Percentiles rank a stretch among this genome's conserved stretches.
phyloP scores from a whole-genome alignment of 2,329 filamentous ascomycete genomes.

The Pseudodiploospora longispora region DNA sequence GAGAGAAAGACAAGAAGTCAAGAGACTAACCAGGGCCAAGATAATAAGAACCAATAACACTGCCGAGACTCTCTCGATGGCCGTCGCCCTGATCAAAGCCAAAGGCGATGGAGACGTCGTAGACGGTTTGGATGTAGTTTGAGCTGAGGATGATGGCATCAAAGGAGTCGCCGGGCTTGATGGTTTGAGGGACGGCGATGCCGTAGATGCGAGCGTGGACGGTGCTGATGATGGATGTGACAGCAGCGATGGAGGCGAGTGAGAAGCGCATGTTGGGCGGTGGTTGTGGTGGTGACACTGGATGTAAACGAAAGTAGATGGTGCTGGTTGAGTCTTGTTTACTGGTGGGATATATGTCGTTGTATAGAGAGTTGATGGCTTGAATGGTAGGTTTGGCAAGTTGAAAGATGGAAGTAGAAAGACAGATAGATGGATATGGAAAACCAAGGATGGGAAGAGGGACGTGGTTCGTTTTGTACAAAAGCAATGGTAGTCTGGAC shows the following conservation, averaged over 20 bases:
- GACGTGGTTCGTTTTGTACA: too few species aligned
- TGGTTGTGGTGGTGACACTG: background rate
- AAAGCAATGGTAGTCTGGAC: too few species aligned
- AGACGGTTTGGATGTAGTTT: slow-evolving; percentile 36
- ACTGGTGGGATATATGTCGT: background rate
- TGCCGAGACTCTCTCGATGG: slow-evolving; percentile 22
- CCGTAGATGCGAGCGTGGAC: slow-evolving; percentile 33
- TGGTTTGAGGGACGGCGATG: slow-evolving; percentile 32
- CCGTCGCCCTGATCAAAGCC: slow-evolving; percentile 23
- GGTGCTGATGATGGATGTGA: slow-evolving; percentile 14
- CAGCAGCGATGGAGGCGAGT: slow-evolving; percentile 10
- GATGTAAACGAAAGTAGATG: background rate
- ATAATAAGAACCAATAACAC: slow-evolving; percentile 21
- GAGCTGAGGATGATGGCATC: slow-evolving; percentile 29
- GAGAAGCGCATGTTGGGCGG: slow-evolving; percentile 15
- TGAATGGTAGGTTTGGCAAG: background rate
- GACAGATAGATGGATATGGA: too few species aligned
- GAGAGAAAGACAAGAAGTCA: too few species aligned
- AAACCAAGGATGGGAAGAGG: too few species aligned
- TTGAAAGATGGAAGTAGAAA: background rate
- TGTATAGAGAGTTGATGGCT: too few species aligned
- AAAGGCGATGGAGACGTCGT: slow-evolving; percentile 36
- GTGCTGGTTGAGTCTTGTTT: background rate
- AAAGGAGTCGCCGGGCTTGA: slow-evolving; percentile 30
- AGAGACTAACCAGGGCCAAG: slow-evolving; percentile 26